phyloP scores from a whole-genome alignment of 2,329 filamentous ascomycete species.

The Cladophialophora yegresii region DNA sequence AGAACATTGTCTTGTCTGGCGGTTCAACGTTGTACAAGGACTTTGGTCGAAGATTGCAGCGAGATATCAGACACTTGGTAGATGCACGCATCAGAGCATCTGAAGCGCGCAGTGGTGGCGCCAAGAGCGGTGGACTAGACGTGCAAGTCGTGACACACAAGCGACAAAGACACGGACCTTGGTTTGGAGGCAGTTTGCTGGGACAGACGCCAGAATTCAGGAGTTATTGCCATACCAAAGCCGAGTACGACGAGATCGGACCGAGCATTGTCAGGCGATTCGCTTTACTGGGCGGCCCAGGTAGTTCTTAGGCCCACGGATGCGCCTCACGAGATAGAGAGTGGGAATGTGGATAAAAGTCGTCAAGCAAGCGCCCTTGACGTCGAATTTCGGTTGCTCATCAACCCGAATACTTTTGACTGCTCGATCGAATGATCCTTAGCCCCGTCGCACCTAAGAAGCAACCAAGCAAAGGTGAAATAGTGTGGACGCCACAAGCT shows the following conservation, averaged over 20 bases:
- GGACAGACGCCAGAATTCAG: conserved; percentile 98
- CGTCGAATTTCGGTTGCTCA: background rate
- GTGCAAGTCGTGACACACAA: conserved; percentile 98
- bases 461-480: background rate
- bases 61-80: conserved; percentile 94
- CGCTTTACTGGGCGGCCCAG: conserved; percentile 87
- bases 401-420: background rate
- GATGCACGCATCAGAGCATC: conserved; percentile 90
- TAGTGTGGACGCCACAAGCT: no score
- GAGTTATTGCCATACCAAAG: conserved; percentile 96
- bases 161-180: conserved; percentile 93
- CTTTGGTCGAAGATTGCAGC: conserved; percentile 91
- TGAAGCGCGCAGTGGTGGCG: conserved; percentile 86
- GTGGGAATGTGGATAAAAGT: background rate
- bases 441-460: background rate
- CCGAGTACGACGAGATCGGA: conserved; percentile 89
- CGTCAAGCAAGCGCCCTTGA: background rate
- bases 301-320: conserved; percentile 49
- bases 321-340: conserved; percentile 8
- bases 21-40: conserved; percentile 98
- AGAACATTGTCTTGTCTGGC: conserved; percentile 98
- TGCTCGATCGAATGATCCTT: background rate
- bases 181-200: conserved; percentile 95
- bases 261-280: conserved; percentile 95
- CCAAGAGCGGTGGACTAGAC: conserved; percentile 89